Evolutionary conservation across 2,329 filamentous ascomycete species (phyloP), one percentile per base, ranked within the genome.

Genomic region (Colletotrichum incanum): DNA sequence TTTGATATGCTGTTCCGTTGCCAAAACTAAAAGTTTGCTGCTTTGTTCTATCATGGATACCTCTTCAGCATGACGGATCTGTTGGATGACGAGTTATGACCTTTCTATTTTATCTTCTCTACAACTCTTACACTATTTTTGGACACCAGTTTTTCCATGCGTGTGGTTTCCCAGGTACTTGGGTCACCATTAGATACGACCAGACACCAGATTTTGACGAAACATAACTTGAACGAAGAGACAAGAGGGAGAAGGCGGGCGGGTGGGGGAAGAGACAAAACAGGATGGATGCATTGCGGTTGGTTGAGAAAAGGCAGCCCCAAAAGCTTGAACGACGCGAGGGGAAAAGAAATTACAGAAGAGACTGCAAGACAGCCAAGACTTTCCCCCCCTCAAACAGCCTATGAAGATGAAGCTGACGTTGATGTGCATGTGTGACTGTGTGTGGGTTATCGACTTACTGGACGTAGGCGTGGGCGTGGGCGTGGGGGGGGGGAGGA

Each of bases 1-100:
- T 67, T 28, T 58, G 68, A 67, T 61, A 50, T 72, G 67, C 62
- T 55, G 58, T 72, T 66, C 54, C 63, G 62, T 67, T 58, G 58
- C 61, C 71, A 50, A 56, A 52, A 62, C 54, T 23, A 74, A 69
- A 74, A 73, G 62, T 61, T 72, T 73, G 65, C 58, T 74, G 65
- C 72, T 74, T 65, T 73, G 62, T 65, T 74, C 69, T 65, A 71
- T 74, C 60, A 72, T 74, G 72, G 69, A 74, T 74, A 74, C 72
- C 72, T 73, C 72, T 72, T 72, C 68, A 72, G 72, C 70, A 74
- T 65, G 56, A 62, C 70, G 72, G 55, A 72, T 65, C 69, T 74
- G 72, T 73, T 74, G 64, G 56, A 68, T 73, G 65, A 74, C 37
- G 72, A 74, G 65, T 64, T 72, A 73, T 60, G 72, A 73, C 63